Evolutionary conservation across 176 grass and related monocot species (phyloP).

Genomic region (Guadua angustifolia): DNA sequence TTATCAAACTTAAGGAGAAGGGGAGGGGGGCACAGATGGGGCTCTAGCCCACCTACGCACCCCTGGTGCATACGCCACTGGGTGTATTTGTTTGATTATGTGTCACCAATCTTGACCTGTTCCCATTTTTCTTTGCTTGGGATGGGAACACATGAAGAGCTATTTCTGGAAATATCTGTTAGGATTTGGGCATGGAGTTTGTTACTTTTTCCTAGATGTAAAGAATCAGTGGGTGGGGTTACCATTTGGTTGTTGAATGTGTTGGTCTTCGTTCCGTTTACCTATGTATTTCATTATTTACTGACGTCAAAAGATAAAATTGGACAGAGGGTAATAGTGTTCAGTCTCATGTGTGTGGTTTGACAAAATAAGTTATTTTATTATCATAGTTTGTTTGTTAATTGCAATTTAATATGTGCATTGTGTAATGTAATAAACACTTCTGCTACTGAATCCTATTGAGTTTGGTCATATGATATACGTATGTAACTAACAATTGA

Average conservation of each 20-base stretch:
- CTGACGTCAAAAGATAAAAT: conserved; percentile 26
- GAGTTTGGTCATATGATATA: conserved; percentile 4
- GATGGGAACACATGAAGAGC: conserved; percentile 6
- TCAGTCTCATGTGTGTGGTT: neutral
- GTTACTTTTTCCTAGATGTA: neutral
- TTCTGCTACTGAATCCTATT: neutral
- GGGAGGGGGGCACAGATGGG: too few species aligned
- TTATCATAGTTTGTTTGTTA: neutral
- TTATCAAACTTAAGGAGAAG: too few species aligned
- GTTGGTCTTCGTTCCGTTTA: neutral
- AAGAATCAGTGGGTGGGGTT: conserved; percentile 8
- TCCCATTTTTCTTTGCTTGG: conserved; percentile 29
- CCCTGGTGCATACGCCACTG: too few species aligned
- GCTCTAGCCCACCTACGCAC: too few species aligned
- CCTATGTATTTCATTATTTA: neutral
- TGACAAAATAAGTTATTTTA: neutral
- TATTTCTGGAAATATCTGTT: conserved; percentile 36
- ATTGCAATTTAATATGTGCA: neutral
- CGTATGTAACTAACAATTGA: conserved; percentile 29
- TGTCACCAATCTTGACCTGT: conserved; percentile 25
- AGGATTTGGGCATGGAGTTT: neutral
- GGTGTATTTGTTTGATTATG: conserved; percentile 14
- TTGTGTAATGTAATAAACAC: neutral
- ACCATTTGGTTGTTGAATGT: conserved; percentile 16
- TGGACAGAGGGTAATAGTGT: neutral